Base-by-base conservation (phyloP, 2,329 filamentous ascomycete species). In the Sclerotinia borealis region DNA sequence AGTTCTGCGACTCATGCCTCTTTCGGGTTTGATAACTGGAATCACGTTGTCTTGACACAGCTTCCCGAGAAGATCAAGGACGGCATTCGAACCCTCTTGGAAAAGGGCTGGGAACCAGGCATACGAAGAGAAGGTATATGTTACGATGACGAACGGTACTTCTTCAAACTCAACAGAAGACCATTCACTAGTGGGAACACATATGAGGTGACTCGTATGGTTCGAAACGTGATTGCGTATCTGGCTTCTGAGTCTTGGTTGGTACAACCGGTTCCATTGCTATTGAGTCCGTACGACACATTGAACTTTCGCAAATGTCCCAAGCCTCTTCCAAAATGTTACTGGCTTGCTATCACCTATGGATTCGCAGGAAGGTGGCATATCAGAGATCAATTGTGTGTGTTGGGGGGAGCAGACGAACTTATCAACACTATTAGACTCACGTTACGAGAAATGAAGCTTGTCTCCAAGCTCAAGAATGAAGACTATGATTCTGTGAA, bases 371-470 rank as follows among this genome's bases (percentile, higher is more conserved):
- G 39, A 10, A 34, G 25, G 13, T 56, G 27, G 39, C 13, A 29
- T 25, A 7, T 58, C 1, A 49, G 17, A 49, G 56, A 59, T 17
- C 19, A 48, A 5, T n/a, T 62, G 9, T 13, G 47, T 27, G 13
- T 62, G 36, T 4, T 62, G 11, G 60, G 60, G 4, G 60, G 50
- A 17, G 25, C 50, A 36, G 50, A 58, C 31, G 60, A 62, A 25
- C 51, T 62, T 13, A 55, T 62, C 22, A 49, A 62, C 34, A 62
- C 60, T 5, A 25, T 56, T 13, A 51, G 51, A 17, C 60, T 62
- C 25, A 62, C 60, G 0, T 15, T 62, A 4, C 50, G 43, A n/a
- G 60, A 62, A 48, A 49, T 62, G 50, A 17, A 58, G 17, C 60
- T 62, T 6, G 4, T 56, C 19, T 50, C 34, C 1, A 31, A 31